These are phyloP conservation scores for Candida manassasensis DNA, from an alignment of 805 yeast species.

Conservation along the genomic window DNA sequence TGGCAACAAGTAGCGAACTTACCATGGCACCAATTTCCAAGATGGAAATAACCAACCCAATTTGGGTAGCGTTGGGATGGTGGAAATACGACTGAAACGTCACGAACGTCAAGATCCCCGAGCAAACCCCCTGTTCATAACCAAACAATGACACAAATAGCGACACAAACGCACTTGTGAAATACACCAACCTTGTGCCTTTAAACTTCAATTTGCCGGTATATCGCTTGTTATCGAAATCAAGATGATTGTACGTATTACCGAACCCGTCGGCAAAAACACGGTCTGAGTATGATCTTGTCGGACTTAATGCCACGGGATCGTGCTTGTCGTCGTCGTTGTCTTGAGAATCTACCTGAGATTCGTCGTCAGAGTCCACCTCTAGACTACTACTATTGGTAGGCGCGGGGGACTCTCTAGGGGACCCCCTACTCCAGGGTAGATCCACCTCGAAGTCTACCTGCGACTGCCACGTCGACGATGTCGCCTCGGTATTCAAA, in stretches of 20 bases:
- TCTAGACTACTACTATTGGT: too few relatives aligned
- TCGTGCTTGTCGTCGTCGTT: background rate
- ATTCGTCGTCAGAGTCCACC: too few relatives aligned
- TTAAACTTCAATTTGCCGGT: constrained; percentile 30
- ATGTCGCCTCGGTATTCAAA: too few relatives aligned
- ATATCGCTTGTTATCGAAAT: constrained; percentile 32
- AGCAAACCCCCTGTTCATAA: constrained; percentile 74
- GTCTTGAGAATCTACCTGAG: background rate
- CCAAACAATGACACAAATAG: constrained; percentile 39
- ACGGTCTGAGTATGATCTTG: background rate
- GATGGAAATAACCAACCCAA: constrained; percentile 86
- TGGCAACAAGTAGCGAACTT: constrained; percentile 74
- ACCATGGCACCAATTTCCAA: constrained; percentile 84
- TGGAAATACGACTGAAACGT: constrained; percentile 67
- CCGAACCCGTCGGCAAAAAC: constrained; percentile 26
- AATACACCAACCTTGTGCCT: constrained; percentile 37
- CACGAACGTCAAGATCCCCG: constrained; percentile 74
- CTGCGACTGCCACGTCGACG: too few relatives aligned
- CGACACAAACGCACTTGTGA: constrained; percentile 43
- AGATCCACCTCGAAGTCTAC: too few relatives aligned
- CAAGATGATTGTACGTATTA: constrained; percentile 30
- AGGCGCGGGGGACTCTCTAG: too few relatives aligned
- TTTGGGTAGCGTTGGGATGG: constrained; percentile 65
- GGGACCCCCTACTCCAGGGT: too few relatives aligned
- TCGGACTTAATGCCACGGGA: background rate